Conservation (phyloP, 2,329 filamentous ascomycete genomes). For the Remersonia thermophila region DNA sequence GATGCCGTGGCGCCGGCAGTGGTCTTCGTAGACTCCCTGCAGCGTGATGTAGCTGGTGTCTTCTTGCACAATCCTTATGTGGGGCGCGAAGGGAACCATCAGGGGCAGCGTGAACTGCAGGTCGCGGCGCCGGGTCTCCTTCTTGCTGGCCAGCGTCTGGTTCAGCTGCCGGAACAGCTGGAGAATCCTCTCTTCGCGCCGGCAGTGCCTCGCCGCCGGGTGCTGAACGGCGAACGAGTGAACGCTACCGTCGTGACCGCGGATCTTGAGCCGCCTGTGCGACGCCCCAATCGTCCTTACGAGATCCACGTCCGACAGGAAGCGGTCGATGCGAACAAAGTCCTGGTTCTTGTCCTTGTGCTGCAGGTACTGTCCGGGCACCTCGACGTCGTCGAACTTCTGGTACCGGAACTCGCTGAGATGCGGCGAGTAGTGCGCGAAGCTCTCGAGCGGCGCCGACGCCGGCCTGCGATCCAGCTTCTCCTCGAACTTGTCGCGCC, state of each 20-base stretch:
- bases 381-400: slow-evolving; percentile 96
- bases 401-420: slow-evolving; percentile 94
- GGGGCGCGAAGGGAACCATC: slow-evolving; percentile 89
- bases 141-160: slow-evolving; percentile 78
- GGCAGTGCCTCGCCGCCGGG: slow-evolving; percentile 80
- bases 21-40: slow-evolving; percentile 92
- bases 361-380: slow-evolving; percentile 91
- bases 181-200: slow-evolving; percentile 85
- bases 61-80: slow-evolving; percentile 91
- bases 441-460: slow-evolving; percentile 60
- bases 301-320: slow-evolving; percentile 87
- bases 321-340: slow-evolving; percentile 93
- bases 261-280: slow-evolving; percentile 85
- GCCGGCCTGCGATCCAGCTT: slow-evolving; percentile 77
- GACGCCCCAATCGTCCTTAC: slow-evolving; percentile 84
- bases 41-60: slow-evolving; percentile 88
- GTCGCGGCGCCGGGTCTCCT: slow-evolving; percentile 87
- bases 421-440: slow-evolving; percentile 59
- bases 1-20: slow-evolving; percentile 75
- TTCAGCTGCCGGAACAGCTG: slow-evolving; percentile 98
- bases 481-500: slow-evolving; percentile 97
- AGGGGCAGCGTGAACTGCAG: slow-evolving; percentile 91
- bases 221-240: slow-evolving; percentile 96
- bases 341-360: slow-evolving; percentile 99
- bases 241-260: slow-evolving; percentile 93